These are phyloP conservation scores for Hanseniaspora guilliermondii DNA, from an alignment of 805 yeast species.

Conservation along the genomic window DNA sequence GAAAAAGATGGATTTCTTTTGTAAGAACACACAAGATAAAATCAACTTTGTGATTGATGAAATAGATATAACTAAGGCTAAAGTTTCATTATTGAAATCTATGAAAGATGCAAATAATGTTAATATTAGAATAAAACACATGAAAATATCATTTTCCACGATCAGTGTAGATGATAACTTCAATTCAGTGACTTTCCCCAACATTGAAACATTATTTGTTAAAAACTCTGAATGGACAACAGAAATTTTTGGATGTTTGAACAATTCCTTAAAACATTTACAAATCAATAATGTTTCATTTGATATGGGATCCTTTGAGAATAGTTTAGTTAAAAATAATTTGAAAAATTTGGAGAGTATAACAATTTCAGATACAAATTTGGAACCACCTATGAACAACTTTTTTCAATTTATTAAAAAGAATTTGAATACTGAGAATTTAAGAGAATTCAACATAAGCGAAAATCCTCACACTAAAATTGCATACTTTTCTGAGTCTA, in stretches of 20 bases:
- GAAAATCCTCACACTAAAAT: not conserved
- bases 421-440: not conserved
- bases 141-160: not conserved
- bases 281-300: not conserved
- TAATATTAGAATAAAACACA: not conserved
- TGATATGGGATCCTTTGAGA: not conserved
- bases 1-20: not conserved
- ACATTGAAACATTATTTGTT: not conserved
- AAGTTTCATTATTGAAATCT: not conserved
- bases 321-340: not conserved
- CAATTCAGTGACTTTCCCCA: not conserved
- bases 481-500: not conserved
- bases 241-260: not conserved
- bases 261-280: not conserved
- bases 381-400: slow-evolving; percentile 1
- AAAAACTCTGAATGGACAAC: slow-evolving; percentile 6
- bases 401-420: slow-evolving; percentile 1
- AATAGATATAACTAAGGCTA: not conserved
- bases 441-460: slow-evolving; percentile 7
- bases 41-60: slow-evolving; percentile 1
- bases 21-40: not conserved
- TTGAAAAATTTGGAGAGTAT: not conserved
- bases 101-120: not conserved
- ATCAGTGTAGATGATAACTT: not conserved
- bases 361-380: not conserved